Percentiles rank a stretch among this genome's conserved stretches.
These are phyloP conservation scores for Tetragonia tetragonoides DNA, from an alignment of 148 eudicot species.

Conservation along the genomic window DNA sequence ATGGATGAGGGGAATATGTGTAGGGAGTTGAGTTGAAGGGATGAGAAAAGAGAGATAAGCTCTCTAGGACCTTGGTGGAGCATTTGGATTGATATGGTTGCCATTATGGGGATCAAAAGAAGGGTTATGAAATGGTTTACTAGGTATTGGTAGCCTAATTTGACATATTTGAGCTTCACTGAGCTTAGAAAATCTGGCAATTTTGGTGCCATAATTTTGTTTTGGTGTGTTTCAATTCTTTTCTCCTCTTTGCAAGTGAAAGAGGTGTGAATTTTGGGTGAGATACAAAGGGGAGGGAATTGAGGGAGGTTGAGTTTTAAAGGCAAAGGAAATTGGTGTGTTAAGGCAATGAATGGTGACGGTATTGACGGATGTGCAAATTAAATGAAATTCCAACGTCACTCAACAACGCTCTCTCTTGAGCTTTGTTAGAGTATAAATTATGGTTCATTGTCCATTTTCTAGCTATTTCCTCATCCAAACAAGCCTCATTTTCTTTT, in stretches of 20 bases:
- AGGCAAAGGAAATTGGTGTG: constrained; percentile 1
- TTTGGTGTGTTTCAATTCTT: background rate
- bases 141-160: constrained; percentile 19
- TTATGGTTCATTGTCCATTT: no score
- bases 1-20: background rate
- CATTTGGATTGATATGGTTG: background rate
- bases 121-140: constrained; percentile 19
- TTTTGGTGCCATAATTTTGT: background rate
- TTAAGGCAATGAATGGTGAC: constrained; percentile 14
- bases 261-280: background rate
- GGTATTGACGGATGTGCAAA: constrained; percentile 13
- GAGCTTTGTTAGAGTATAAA: constrained; percentile 2
- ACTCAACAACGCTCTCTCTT: constrained; percentile 2
- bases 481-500: no score
- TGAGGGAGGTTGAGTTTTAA: constrained; percentile 3
- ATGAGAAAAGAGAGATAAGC: background rate
- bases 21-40: background rate
- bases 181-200: background rate
- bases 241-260: background rate
- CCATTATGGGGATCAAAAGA: constrained; percentile 3
- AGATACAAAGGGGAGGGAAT: background rate
- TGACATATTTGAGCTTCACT: constrained; percentile 14
- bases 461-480: no score
- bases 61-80: background rate
- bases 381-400: constrained; percentile 21